Evolutionary conservation across 306 rosid species (phyloP).

Genomic region (Rosa rugosa): DNA sequence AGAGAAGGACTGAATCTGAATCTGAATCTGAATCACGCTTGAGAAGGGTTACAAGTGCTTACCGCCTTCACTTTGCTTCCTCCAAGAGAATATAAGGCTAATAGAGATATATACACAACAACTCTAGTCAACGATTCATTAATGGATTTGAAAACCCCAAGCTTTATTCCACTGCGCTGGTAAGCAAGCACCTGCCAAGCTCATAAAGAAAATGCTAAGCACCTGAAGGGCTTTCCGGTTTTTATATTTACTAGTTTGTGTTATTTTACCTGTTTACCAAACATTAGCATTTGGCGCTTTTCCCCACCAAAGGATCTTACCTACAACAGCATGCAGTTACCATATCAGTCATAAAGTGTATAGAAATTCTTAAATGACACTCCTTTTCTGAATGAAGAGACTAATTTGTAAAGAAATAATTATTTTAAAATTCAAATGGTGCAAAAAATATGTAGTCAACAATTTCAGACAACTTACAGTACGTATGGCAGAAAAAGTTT

Average conservation of each 20-base stretch:
- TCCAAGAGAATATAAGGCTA: conserved; percentile 80
- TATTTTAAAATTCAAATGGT: neutral
- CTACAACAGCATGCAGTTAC: conserved; percentile 38
- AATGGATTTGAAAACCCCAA: conserved; percentile 77
- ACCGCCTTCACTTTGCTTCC: conserved; percentile 99
- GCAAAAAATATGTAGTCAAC: conserved; percentile 8
- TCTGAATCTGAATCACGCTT: conserved; percentile 10
- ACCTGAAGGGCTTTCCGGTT: conserved; percentile 21
- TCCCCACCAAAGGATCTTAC: conserved; percentile 96
- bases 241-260: conserved; percentile 20
- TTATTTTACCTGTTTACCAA: conserved; percentile 69
- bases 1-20: neutral
- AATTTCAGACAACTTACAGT: conserved; percentile 61
- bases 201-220: conserved; percentile 27
- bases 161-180: conserved; percentile 85
- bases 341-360: conserved; percentile 28
- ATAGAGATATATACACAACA: conserved; percentile 80
- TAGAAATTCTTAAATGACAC: conserved; percentile 15
- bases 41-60: conserved; percentile 31
- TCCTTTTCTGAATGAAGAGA: neutral
- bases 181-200: conserved; percentile 76
- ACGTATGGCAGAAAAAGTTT: conserved; percentile 94
- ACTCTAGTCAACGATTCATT: conserved; percentile 90
- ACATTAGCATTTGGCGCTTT: conserved; percentile 84
- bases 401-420: neutral